Evolutionary conservation across 495 filamentous ascomycete genomes (phyloP).

Genomic region (Neurospora tetrasperma): DNA sequence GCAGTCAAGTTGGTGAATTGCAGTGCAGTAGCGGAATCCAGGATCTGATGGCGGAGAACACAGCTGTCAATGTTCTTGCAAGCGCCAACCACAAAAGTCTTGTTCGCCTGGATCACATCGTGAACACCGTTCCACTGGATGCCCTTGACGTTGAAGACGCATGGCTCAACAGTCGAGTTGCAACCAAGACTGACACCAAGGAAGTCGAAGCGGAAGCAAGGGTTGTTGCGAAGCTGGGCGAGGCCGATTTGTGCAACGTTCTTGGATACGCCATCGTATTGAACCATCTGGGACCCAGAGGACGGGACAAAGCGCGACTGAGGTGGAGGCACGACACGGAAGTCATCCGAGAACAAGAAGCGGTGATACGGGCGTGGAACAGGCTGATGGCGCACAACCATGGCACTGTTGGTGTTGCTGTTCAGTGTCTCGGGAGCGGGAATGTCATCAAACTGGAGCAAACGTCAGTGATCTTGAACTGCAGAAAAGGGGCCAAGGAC

Average conservation of each 20-base stretch:
- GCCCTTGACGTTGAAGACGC: background rate
- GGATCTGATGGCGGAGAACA: background rate
- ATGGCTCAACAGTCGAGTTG: background rate
- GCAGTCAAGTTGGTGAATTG: background rate
- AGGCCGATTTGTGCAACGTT: background rate
- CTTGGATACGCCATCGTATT: background rate
- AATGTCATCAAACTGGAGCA: background rate
- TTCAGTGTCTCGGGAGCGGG: background rate
- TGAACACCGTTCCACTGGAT: background rate
- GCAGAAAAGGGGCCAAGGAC: background rate
- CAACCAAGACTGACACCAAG: background rate
- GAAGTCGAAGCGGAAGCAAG: background rate
- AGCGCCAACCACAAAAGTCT: background rate
- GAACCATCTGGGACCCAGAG: background rate
- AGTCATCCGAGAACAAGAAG: background rate
- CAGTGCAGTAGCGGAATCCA: background rate
- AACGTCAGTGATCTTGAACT: background rate
- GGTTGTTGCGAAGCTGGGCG: background rate
- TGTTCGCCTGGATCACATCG: background rate
- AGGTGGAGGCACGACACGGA: background rate
- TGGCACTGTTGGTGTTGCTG: background rate
- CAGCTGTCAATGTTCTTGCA: background rate
- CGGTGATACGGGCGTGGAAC: background rate
- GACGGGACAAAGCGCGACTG: background rate
- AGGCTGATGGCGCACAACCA: background rate